Evolutionary conservation across 1,284 basidiomycete genomes (phyloP), one percentile per base, ranked within the genome.

Genomic region (Boletus calvinii): DNA sequence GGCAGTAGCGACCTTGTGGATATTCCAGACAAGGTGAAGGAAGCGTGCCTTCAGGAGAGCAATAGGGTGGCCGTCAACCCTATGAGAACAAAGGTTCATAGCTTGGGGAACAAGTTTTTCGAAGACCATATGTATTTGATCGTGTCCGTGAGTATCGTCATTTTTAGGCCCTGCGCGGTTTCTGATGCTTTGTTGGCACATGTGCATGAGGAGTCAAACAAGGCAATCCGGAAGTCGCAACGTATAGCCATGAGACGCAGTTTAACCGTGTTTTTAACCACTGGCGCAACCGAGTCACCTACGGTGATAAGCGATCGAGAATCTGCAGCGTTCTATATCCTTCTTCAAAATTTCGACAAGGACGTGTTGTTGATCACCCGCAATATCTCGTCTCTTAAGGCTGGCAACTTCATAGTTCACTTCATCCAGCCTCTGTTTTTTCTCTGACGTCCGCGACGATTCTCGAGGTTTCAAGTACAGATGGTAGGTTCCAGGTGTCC

Each of bases 401-500:
- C 48, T 1, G 26, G 48, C 26, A 59, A 40, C n/a, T 48, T 59
- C 12, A 35, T 10, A 1, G n/a, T 51, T 1, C 6, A 38, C 4
- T 59, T 59, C 6, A 9, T 49, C 17, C 47, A 50, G 1, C 47
- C 52, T 5, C 40, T 34, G 3, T 59, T 57, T 3, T n/a, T 48
- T 47, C 22, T 47, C 24, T 13, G 11, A 35, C 4, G 9, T 17
- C 17, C 1, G 10, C 9, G 8, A 35, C 3, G 0, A 22, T 13
- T 39, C 35, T 15, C 6, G 15, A 1, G 1, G 7, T 4, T 55
- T 49, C 6, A 1, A 20, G 8, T 54, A 45, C n/a, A 6, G 35
- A 1, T 34, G n/a, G n/a, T n/a, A n/a, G n/a, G n/a, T n/a, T n/a
- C n/a, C 42, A 46, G 34, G 34, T 46, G 11, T 46, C 22, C 17